Percentiles rank a stretch among this genome's conserved stretches.
Evolutionary conservation across 768 basidiomycete genomes (phyloP).

Genomic region (Amyloporia xantha): DNA sequence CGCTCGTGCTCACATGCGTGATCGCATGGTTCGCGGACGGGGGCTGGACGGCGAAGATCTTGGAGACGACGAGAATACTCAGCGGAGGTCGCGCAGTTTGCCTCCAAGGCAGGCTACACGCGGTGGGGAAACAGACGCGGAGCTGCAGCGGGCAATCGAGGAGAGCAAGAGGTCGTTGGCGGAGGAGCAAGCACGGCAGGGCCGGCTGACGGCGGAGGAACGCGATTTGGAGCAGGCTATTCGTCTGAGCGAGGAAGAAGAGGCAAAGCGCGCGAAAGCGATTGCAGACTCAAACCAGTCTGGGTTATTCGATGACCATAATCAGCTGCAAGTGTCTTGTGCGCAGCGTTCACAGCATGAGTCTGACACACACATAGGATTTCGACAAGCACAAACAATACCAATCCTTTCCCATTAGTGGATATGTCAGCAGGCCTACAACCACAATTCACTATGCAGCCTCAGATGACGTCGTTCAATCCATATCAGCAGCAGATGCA

Average conservation of each 20-base stretch:
- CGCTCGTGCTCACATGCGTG: conserved; percentile 84
- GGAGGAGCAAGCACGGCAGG: conserved; percentile 51
- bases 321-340: conserved; percentile 55
- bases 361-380: neutral
- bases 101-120: conserved; percentile 16
- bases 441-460: conserved; percentile 75
- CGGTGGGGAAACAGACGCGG: conserved; percentile 71
- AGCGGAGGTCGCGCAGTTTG: conserved; percentile 27
- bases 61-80: conserved; percentile 40
- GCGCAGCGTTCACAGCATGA: neutral
- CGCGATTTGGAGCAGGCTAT: conserved; percentile 81
- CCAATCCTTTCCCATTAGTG: conserved; percentile 56
- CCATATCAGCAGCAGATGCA: conserved; percentile 90
- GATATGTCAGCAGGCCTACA: conserved; percentile 60
- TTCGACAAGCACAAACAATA: conserved; percentile 13
- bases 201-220: conserved; percentile 55
- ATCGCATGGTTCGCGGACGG: conserved; percentile 78
- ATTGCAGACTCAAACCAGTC: conserved; percentile 68
- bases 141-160: conserved; percentile 80
- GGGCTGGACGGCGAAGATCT: conserved; percentile 27
- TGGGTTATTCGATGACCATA: conserved; percentile 80
- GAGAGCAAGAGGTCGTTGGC: conserved; percentile 74
- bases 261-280: conserved; percentile 62
- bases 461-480: conserved; percentile 91
- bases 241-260: conserved; percentile 85